Evolutionary conservation across 345 rosid species (phyloP).

Genomic region (Hirschfeldia incana): DNA sequence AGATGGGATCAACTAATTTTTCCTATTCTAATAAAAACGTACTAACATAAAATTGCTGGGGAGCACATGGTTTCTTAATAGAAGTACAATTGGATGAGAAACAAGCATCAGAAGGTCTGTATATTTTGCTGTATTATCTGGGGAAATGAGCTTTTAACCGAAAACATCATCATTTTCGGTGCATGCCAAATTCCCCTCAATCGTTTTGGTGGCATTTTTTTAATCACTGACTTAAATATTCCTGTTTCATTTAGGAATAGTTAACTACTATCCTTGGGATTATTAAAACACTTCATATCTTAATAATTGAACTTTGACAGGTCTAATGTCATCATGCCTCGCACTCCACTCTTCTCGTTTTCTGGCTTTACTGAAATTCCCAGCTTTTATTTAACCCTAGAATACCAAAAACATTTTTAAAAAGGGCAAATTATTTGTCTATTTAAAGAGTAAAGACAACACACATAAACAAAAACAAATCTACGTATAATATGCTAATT

Average conservation of each 20-base stretch:
- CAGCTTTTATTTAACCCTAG: slow-evolving; percentile 33
- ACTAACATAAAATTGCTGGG: slow-evolving; percentile 29
- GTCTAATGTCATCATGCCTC: slow-evolving; percentile 52
- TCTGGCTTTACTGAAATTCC: slow-evolving; percentile 35
- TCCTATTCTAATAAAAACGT: slow-evolving; percentile 9
- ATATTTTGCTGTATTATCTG: slow-evolving; percentile 35
- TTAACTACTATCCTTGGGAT: slow-evolving; percentile 38
- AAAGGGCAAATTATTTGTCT: slow-evolving; percentile 20
- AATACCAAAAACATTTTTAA: slow-evolving; percentile 5
- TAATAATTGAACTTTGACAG: slow-evolving; percentile 50
- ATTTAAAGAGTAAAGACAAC: slow-evolving; percentile 15
- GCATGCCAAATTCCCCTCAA: slow-evolving; percentile 37
- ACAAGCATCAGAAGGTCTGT: slow-evolving; percentile 33
- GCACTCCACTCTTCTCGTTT: slow-evolving; percentile 50
- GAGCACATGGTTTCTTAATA: slow-evolving; percentile 37
- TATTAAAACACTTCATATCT: slow-evolving; percentile 43
- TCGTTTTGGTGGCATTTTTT: neutral
- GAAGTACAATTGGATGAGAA: slow-evolving; percentile 34
- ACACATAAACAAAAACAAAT: slow-evolving; percentile 6
- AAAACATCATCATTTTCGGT: slow-evolving; percentile 41
- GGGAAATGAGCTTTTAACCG: slow-evolving; percentile 36
- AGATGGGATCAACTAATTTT: neutral
- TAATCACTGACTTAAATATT: slow-evolving; percentile 27
- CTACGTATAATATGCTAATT: slow-evolving; percentile 21
- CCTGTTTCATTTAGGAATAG: slow-evolving; percentile 19